phyloP scores from a whole-genome alignment of 164 flowering plant species.

The Tetrastigma voinierianum region DNA sequence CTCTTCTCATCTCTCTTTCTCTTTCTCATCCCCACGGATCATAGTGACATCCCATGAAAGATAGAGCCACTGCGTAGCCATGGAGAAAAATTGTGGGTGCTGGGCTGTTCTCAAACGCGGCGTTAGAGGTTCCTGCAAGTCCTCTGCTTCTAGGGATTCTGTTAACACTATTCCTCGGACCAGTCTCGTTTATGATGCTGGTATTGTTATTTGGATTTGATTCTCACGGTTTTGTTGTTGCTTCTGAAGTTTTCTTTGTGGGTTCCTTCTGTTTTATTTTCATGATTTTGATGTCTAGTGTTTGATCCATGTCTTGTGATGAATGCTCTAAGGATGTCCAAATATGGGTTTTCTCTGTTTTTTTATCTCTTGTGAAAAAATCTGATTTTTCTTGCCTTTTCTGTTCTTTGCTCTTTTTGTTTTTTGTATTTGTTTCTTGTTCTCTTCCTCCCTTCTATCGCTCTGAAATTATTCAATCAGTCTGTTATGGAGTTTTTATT shows the following conservation, averaged over 20 bases:
- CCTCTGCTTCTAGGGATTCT: slow-evolving; percentile 58
- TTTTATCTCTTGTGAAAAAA: background rate
- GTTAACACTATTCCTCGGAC: slow-evolving; percentile 67
- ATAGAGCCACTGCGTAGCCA: background rate
- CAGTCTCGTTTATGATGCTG: slow-evolving; percentile 88
- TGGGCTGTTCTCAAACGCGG: slow-evolving; percentile 64
- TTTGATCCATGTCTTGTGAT: slow-evolving; percentile 1
- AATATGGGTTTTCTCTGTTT: slow-evolving; percentile 8
- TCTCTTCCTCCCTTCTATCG: background rate
- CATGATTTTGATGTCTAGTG: background rate
- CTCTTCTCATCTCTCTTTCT: background rate
- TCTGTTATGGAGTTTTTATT: background rate
- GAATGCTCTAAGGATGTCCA: background rate
- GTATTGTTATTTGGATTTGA: slow-evolving; percentile 18
- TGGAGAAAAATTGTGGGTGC: slow-evolving; percentile 75
- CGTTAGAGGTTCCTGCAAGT: slow-evolving; percentile 45
- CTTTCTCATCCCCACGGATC: slow-evolving; percentile 12
- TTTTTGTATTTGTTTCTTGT: background rate
- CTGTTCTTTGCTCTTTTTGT: too few species aligned
- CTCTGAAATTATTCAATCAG: background rate
- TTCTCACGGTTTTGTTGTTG: background rate
- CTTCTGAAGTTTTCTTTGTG: background rate
- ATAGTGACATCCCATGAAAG: slow-evolving; percentile 22
- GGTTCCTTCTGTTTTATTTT: background rate
- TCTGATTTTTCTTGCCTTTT: background rate